phyloP scores from a whole-genome alignment of 495 filamentous ascomycete species.

The Penicillium verhagenii region DNA sequence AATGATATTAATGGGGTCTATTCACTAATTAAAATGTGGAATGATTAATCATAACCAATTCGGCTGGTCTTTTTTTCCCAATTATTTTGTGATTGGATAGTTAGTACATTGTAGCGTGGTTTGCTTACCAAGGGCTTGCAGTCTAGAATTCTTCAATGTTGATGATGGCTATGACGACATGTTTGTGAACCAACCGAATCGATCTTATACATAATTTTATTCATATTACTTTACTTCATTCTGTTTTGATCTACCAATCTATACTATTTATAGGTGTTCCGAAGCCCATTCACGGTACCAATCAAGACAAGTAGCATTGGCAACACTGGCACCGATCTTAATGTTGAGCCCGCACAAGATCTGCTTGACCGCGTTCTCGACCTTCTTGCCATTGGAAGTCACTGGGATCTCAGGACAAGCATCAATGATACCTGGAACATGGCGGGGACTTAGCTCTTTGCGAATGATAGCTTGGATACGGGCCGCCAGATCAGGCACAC shows the following conservation, averaged over 20 bases:
- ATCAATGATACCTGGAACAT: constrained; percentile 81
- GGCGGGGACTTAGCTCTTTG: constrained; percentile 76
- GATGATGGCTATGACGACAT: constrained; percentile 1
- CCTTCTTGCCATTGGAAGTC: constrained; percentile 92
- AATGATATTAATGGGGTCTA: neutral
- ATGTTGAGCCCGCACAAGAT: constrained; percentile 85
- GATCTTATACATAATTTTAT: neutral
- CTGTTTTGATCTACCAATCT: neutral
- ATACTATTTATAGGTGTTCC: constrained; percentile 29
- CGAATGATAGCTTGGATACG: constrained; percentile 63
- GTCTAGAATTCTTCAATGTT: neutral
- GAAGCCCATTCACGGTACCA: constrained; percentile 78
- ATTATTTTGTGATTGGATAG: neutral
- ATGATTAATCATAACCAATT: neutral
- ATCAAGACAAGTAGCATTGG: constrained; percentile 77
- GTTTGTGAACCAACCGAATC: neutral
- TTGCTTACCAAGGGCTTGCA: neutral
- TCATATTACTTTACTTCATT: constrained; percentile 8
- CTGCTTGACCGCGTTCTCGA: constrained; percentile 91
- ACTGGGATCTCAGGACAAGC: constrained; percentile 79
- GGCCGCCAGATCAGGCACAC: constrained; percentile 46
- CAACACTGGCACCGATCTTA: constrained; percentile 82
- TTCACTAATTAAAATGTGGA: neutral
- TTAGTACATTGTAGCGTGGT: neutral
- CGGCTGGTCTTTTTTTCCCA: neutral